These are phyloP conservation scores for Melanopsichium pennsylvanicum DNA, from an alignment of 1,284 basidiomycete species.

Conservation along the genomic window DNA sequence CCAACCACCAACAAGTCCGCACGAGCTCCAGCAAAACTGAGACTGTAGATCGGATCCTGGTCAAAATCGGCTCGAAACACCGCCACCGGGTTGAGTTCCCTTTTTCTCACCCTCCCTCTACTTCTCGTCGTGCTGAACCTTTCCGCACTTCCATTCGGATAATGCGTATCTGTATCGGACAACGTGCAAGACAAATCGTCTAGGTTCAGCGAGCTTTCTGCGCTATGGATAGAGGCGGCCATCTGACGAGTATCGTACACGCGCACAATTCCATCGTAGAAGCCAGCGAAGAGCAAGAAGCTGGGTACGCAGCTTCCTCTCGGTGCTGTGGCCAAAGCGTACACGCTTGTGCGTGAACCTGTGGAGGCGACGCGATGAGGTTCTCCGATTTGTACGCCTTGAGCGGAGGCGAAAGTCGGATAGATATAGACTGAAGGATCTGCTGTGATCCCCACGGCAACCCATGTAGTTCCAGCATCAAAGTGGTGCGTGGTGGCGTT, in stretches of 20 bases:
- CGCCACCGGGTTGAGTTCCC: slow-evolving; percentile 17
- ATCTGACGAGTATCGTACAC: slow-evolving; percentile 41
- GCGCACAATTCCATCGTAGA: slow-evolving; percentile 39
- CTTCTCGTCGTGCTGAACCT: background rate
- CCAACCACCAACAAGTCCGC: slow-evolving; percentile 21
- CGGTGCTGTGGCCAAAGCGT: slow-evolving; percentile 24
- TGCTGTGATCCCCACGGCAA: slow-evolving; percentile 27
- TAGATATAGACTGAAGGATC: slow-evolving; percentile 31
- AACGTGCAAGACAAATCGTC: too few relatives aligned
- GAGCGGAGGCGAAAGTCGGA: background rate
- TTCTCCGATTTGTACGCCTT: background rate
- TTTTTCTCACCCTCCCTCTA: background rate
- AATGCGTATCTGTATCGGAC: too few relatives aligned
- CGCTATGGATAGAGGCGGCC: background rate
- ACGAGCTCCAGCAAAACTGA: slow-evolving; percentile 23
- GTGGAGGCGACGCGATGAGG: slow-evolving; percentile 15
- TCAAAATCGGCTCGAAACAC: slow-evolving; percentile 21
- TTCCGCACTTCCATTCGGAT: too few relatives aligned
- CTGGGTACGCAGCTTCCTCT: slow-evolving; percentile 5
- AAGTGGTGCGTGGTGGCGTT: too few relatives aligned
- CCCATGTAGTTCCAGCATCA: too few relatives aligned
- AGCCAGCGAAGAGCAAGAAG: slow-evolving; percentile 44
- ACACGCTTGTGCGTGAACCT: slow-evolving; percentile 16
- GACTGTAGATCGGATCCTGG: slow-evolving; percentile 31
- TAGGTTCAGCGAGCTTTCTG: too few relatives aligned